Base-by-base conservation (phyloP, 2,329 filamentous ascomycete species). In the Penicillium olsonii region DNA sequence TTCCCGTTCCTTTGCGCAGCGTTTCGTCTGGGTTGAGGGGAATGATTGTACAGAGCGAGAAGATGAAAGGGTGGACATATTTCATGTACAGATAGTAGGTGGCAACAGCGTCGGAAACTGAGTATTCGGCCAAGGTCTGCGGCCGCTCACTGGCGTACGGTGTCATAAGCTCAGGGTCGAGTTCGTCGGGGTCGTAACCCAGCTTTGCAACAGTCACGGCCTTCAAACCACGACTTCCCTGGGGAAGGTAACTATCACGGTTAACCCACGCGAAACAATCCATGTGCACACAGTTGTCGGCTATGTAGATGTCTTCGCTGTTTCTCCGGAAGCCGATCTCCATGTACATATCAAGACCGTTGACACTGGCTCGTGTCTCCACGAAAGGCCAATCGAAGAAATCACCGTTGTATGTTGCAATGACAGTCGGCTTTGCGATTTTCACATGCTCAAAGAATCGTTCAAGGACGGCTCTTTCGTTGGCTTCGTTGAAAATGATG, bases 331-430 rank as follows among this genome's bases (percentile, higher is more conserved):
- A 99, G 5, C 94, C 94, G 63, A 96, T 99, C 69, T 99, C 95
- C 55, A 87, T 88, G 73, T 99, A 99, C 94, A 99, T 97, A 72
- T 99, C 94, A 68, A 99, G 96, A 24, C 95, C 94, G 61, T 95
- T 87, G 57, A 96, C 83, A 66, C 91, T 95, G 22, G 95, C 90
- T 74, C 94, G 82, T 37, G 94, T 85, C 75, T 99, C 94, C 19
- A 99, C 91, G 67, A 95, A 99, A 0, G 94, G 92, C 94, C 94
- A 99, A 86, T 99, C 94, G 85, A 99, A 99, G 70, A 99, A 99
- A 77, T 99, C 94, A 76, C 94, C 94, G 90, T 99, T 99, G 80
- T 99, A 99, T n/a, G 94, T 99, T 29, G 95, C 92, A 69, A 99
- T 99, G 48, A 99, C 92, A 0, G 92, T 97, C 0, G 94, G 94